Conservation (phyloP, 2,329 filamentous ascomycete species). For the Xylariaceae sp. region DNA sequence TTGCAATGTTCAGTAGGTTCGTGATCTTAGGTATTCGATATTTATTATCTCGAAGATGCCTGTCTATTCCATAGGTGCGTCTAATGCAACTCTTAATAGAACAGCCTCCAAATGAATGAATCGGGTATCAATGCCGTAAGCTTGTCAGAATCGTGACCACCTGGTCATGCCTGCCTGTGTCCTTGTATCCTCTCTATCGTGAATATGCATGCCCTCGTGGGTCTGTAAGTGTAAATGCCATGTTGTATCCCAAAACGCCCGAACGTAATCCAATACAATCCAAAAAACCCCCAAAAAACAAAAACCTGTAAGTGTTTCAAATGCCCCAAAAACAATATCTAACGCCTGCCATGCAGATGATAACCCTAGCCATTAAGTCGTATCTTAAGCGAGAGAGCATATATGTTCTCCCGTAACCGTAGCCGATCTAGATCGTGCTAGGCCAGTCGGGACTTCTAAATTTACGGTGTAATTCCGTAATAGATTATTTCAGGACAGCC, state of each 20-base stretch:
- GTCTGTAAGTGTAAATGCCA: slow-evolving; percentile 3
- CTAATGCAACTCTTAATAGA: too few relatives aligned
- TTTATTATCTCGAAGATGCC: background rate
- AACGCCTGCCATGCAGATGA: slow-evolving; percentile 18
- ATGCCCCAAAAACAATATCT: slow-evolving; percentile 7
- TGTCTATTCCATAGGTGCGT: background rate
- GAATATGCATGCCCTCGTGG: slow-evolving; percentile 1
- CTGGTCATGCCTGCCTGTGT: background rate
- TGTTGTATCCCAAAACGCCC: slow-evolving; percentile 14
- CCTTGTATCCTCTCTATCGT: background rate
- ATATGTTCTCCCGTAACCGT: background rate
- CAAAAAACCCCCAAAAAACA: too few relatives aligned
- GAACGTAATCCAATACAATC: background rate
- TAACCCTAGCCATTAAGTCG: background rate
- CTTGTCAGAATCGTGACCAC: background rate
- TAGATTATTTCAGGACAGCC: slow-evolving; percentile 12
- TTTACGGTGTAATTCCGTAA: background rate
- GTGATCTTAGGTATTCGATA: too few relatives aligned
- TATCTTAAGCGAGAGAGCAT: background rate
- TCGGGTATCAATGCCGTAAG: background rate
- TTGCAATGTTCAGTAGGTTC: too few relatives aligned
- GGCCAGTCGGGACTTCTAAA: background rate
- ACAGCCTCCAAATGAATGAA: slow-evolving; percentile 17
- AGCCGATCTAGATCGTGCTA: background rate
- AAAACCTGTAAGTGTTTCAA: slow-evolving; percentile 8